Conservation (phyloP, 2,329 filamentous ascomycete species). For the Nemania sp. region DNA sequence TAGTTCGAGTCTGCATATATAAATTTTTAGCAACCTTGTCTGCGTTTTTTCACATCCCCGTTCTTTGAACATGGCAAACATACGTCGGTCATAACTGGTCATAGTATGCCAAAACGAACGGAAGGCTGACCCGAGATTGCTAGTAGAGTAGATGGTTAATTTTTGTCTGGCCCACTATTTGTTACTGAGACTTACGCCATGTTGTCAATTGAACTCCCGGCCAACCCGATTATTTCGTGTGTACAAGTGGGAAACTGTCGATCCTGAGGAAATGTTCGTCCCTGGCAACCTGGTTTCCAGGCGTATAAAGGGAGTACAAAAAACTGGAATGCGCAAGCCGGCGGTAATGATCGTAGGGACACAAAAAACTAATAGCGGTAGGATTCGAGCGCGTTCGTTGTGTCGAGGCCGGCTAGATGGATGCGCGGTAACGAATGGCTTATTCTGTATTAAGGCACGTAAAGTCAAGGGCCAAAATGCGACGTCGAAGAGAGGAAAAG, state of each 20-base stretch:
- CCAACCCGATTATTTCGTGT: background rate
- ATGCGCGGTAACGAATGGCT: constrained; percentile 13
- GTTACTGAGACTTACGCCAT: constrained; percentile 46
- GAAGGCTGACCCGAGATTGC: constrained; percentile 77
- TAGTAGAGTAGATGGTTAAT: constrained; percentile 40
- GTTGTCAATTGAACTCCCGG: constrained; percentile 28
- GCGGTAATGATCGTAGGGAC: background rate
- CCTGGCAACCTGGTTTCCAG: background rate
- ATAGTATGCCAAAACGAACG: constrained; percentile 96
- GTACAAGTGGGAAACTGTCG: background rate
- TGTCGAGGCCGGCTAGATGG: constrained; percentile 1
- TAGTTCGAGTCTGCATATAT: constrained; percentile 83
- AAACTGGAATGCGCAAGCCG: constrained; percentile 23
- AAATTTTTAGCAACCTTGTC: constrained; percentile 37
- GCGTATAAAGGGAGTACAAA: constrained; percentile 6
- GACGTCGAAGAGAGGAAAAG: constrained; percentile 15
- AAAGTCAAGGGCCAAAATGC: background rate
- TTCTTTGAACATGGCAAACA: constrained; percentile 49
- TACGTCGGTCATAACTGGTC: constrained; percentile 77
- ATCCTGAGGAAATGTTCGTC: constrained; percentile 9
- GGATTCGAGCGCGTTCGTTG: constrained; percentile 12
- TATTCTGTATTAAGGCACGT: constrained; percentile 5
- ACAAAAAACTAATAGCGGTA: background rate
- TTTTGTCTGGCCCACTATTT: constrained; percentile 25
- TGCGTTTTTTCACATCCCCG: constrained; percentile 5